Conservation (phyloP, 2,329 filamentous ascomycete genomes). For the Boeremia exigua region DNA sequence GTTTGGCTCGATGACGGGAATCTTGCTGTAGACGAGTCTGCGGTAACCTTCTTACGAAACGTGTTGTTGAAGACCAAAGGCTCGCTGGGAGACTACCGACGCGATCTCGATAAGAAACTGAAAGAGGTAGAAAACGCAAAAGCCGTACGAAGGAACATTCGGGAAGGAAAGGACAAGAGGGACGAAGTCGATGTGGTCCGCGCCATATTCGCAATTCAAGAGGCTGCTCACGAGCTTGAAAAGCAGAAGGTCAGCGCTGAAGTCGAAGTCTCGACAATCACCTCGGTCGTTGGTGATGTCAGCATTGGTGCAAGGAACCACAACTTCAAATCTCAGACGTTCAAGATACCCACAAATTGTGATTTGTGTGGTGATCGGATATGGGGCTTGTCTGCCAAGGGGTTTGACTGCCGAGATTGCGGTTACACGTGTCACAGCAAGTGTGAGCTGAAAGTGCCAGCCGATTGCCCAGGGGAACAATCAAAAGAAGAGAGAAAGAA, state of each 20-base stretch:
- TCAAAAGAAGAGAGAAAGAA: conserved; percentile 96
- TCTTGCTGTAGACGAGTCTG: conserved; percentile 85
- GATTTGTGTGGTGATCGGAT: conserved; percentile 96
- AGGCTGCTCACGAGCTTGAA: conserved; percentile 83
- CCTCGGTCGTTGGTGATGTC: conserved; percentile 87
- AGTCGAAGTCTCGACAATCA: conserved; percentile 91
- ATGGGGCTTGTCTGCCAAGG: conserved; percentile 96
- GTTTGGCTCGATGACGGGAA: conserved; percentile 94
- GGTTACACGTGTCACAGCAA: conserved; percentile 99
- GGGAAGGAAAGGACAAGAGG: conserved; percentile 84
- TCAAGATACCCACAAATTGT: conserved; percentile 98
- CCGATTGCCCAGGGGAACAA: conserved; percentile 92
- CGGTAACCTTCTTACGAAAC: conserved; percentile 90
- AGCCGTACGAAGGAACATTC: conserved; percentile 74
- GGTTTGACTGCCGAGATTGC: conserved; percentile 93
- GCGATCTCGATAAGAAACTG: conserved; percentile 84
- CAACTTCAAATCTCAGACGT: conserved; percentile 98
- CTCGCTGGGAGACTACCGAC: conserved; percentile 77
- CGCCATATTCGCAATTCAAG: conserved; percentile 82
- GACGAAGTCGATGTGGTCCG: conserved; percentile 87
- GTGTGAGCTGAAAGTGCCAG: conserved; percentile 98
- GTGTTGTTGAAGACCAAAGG: conserved; percentile 88
- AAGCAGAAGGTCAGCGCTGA: conserved; percentile 85
- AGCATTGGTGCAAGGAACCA: conserved; percentile 92
- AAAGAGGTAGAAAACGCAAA: conserved; percentile 83